Base-by-base conservation (phyloP, 1,284 basidiomycete genomes). In the Malassezia globosa region DNA sequence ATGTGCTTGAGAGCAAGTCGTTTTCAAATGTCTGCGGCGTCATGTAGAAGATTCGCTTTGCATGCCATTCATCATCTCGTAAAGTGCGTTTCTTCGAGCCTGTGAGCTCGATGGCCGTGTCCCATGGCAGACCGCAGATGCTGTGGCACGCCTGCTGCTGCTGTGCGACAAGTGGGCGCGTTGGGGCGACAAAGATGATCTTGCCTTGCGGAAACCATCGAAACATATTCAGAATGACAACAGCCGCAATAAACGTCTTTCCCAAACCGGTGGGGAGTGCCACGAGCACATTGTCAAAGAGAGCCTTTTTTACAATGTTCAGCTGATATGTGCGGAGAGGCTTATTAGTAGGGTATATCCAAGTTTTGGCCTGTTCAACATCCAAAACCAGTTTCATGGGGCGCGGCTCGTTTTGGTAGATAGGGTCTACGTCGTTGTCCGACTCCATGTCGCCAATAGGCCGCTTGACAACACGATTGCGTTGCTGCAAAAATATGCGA, bases 161-260 rank as follows among this genome's bases (percentile, higher is more conserved):
- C 71, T 99, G 94, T 7, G 85, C 81, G 7, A 97, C 94, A 1
- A 97, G 79, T 2, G 94, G 94, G 64, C 87, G 88, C 1, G 94
- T 89, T 0, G 94, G 92, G 0, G 92, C 92, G 24, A 96, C 81
- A 64, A 99, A 99, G 18, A 97, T 78, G 14, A 97, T 68, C 51
- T 70, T 70, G 16, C 66, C 66, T 10, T 57, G 31, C 1, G 68
- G 68, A 36, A 50, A 67, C 61, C 60, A 72, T 10, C 63, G 59
- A 44, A 59, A 66, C 37, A 65, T 68, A 58, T 72, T 72, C 48
- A 72, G 68, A 86, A 99, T 96, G 18, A 97, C 81, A 1, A 89
- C 87, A 1, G 92, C 90, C 1, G 94, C 94, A 53, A 99, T 85
- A 66, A 99, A 97, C 0, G 94, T 97, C 76, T 99, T 99, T 18